Evolutionary conservation across 1,139 yeast genomes (phyloP).

Genomic region (Pneumocystis sp.): DNA sequence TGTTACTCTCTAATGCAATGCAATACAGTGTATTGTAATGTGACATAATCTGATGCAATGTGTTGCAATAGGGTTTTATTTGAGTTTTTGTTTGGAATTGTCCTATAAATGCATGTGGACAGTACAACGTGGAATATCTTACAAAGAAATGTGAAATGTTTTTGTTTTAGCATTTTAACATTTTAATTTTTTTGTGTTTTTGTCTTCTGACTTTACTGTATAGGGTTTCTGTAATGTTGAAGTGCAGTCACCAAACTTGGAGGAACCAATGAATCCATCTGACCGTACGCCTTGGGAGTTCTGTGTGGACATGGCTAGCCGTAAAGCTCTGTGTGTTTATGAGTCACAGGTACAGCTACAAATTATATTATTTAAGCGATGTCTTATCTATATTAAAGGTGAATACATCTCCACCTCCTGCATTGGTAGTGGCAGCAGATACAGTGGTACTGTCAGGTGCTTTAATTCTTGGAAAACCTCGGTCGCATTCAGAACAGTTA

Average conservation of each 20-base stretch:
- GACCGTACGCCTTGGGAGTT: constrained; percentile 33
- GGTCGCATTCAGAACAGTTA: constrained; percentile 36
- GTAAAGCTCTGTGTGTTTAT: constrained; percentile 50
- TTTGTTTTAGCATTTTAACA: too few species aligned
- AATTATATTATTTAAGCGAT: not conserved
- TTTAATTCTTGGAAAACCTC: constrained; percentile 64
- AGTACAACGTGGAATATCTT: too few species aligned
- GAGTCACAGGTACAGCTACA: constrained; percentile 24
- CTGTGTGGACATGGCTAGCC: constrained; percentile 53
- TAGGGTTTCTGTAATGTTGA: constrained; percentile 36
- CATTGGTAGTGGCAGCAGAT: constrained; percentile 60
- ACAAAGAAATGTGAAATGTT: too few species aligned
- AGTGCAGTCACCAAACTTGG: constrained; percentile 46
- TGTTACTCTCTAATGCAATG: too few species aligned
- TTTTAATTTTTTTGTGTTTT: not conserved
- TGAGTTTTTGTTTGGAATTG: too few species aligned
- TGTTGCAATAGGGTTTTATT: too few species aligned
- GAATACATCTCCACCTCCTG: constrained; percentile 24
- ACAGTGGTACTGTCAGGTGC: constrained; percentile 57
- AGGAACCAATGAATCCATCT: constrained; percentile 51
- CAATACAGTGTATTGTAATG: too few species aligned
- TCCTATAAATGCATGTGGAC: too few species aligned
- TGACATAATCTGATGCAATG: too few species aligned
- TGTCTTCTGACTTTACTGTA: not conserved
- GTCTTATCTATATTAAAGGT: constrained; percentile 3